Base-by-base conservation (phyloP, 805 yeast species). In the Kluyveromyces siamensis region DNA sequence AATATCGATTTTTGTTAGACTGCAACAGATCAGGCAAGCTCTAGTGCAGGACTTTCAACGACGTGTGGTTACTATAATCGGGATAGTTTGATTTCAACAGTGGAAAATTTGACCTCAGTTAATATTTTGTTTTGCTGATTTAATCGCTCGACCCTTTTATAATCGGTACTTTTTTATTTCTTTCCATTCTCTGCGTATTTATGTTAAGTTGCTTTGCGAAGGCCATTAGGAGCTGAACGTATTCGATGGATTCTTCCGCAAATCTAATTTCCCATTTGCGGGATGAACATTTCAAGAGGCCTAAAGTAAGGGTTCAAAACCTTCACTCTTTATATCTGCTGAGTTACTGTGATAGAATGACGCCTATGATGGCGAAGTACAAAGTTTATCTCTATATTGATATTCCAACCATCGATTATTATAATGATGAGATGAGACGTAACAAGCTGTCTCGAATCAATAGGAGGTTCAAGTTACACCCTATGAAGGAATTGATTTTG, bases 371-470 rank as follows among this genome's bases (percentile, higher is more conserved):
- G 39, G 42, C 48, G n/a, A 49, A 52, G 14, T 59, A 59, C 46
- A 54, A 57, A 39, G 51, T 63, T 6, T 52, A 52, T 27, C 45
- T 65, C 14, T 63, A 58, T 46, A 59, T 64, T 21, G 69, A 65
- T 53, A 62, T 65, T 9, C 68, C 69, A 1, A 57, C 67, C 8
- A 63, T 65, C 2, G 69, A 65, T 48, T 64, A 61, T 50, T 61
- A 65, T 50, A 62, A 58, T 40, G 67, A 64, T 52, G 65, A 63
- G 49, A 46, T 63, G 27, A 52, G 53, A 16, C 59, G 62, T 44
- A 52, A 51, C 13, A 60, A 56, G 49, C 50, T 62, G 18, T 56
- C 63, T 18, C 57, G 55, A 45, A 55, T 64, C 30, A 62, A 63
- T 48, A 62, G 53, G 46, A 59, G 55, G 46, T 58, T 64, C 42